phyloP scores from a whole-genome alignment of 257 asterid species.

The Gynochthodes officinalis region DNA sequence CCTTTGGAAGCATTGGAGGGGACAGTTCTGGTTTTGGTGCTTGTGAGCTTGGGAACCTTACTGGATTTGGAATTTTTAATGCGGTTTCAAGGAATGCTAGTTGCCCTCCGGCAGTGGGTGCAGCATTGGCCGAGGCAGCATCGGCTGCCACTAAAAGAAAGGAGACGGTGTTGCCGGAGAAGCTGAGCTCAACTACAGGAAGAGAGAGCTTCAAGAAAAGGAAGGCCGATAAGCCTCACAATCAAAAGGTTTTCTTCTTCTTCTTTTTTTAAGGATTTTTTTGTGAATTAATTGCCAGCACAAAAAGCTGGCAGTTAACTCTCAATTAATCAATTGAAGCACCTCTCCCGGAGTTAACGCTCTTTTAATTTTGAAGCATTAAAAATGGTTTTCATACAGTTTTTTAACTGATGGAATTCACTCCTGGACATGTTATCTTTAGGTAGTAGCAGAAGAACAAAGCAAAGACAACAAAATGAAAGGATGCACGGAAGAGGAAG shows the following conservation, averaged over 20 bases:
- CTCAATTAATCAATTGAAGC: neutral
- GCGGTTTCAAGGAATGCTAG: constrained; percentile 51
- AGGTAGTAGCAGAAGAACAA: constrained; percentile 48
- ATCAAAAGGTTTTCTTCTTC: constrained; percentile 37
- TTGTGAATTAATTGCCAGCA: neutral
- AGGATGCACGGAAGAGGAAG: constrained; percentile 40
- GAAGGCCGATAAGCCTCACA: constrained; percentile 44
- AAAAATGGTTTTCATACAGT: neutral
- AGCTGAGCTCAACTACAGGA: constrained; percentile 31
- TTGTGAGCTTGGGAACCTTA: constrained; percentile 22
- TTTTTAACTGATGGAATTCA: neutral
- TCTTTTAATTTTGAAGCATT: neutral
- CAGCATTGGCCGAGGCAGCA: constrained; percentile 27
- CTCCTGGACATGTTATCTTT: constrained; percentile 3
- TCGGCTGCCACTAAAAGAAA: constrained; percentile 18
- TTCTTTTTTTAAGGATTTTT: neutral
- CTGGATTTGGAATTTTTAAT: constrained; percentile 35
- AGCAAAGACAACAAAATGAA: constrained; percentile 53
- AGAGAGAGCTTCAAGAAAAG: constrained; percentile 56
- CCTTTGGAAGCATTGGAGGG: constrained; percentile 21
- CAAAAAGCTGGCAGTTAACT: neutral
- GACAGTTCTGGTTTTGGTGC: constrained; percentile 17
- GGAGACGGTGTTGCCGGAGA: constrained; percentile 26
- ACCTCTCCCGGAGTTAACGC: neutral
- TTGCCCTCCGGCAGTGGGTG: constrained; percentile 50